Evolutionary conservation across 2,329 filamentous ascomycete species (phyloP), one percentile per base, ranked within the genome.

Genomic region (Alternaria tenuissima): DNA sequence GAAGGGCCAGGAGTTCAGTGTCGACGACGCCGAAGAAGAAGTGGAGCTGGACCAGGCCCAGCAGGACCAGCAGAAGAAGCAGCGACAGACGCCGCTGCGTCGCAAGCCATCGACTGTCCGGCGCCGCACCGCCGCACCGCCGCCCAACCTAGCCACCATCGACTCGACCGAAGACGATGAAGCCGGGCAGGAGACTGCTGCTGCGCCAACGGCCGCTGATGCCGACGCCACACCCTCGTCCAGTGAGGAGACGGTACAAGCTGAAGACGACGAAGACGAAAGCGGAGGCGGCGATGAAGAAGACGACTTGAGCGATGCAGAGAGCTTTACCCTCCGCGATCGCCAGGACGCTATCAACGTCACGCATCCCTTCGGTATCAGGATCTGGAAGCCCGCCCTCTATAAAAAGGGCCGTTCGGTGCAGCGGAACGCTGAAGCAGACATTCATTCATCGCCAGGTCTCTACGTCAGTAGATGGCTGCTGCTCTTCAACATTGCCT

Each of bases 371-470:
- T 99, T 99, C 72, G 95, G 95, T 84, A 98, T 99, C 76, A 89
- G 96, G 77, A 92, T 99, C 65, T 99, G 95, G 95, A 99, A 99
- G 79, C 95, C 95, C 43, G 96, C 95, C 1, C 80, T 99, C 64
- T 99, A 99, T 86, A 99, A 99, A 81, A 99, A 99, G 80, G 90
- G 91, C 71, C 89, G 95, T 57, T 99, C 95, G 1, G 96, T 99
- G 38, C 93, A 98, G 78, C 95, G 96, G 79, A 96, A 90, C 47
- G 95, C 95, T 6, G 94, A 98, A 80, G 94, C 91, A 14, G 95
- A 99, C 78, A 98, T 99, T 60, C 95, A 99, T 81, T 98, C 94
- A 3, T 89, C 92, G 1, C 95, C 95, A 0, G 95, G 95, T 22
- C 91, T 92, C 18, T 89, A 89, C 69, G 94, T 98, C 64, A 94